These are phyloP conservation scores for Luzula sylvatica DNA, from an alignment of 176 grass and related monocot species.

Conservation along the genomic window DNA sequence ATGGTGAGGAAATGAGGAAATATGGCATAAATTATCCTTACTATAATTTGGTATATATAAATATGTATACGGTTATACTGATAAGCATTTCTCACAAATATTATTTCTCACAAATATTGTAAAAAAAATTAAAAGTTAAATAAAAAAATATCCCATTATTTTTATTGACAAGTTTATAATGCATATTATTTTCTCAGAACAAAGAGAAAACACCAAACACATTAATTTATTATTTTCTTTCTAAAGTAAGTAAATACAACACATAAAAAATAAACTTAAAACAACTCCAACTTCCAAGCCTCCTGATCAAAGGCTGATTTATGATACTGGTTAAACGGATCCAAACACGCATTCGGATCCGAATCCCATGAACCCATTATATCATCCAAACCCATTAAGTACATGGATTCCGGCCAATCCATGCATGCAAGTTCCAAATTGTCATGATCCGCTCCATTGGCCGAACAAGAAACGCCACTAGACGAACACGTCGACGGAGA, in stretches of 20 bases:
- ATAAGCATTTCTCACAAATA: no score
- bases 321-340: slow-evolving; percentile 45
- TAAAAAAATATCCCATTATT: no score
- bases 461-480: slow-evolving; percentile 10
- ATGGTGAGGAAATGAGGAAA: no score
- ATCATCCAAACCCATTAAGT: slow-evolving; percentile 46
- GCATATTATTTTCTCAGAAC: slow-evolving; percentile 7
- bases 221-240: slow-evolving; percentile 1
- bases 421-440: slow-evolving; percentile 36
- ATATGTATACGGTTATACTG: no score
- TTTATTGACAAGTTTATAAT: slow-evolving; percentile 9
- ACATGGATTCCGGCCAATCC: slow-evolving; percentile 80
- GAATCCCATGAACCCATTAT: slow-evolving; percentile 18
- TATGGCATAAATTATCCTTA: no score
- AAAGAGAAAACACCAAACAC: neutral
- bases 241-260: slow-evolving; percentile 13
- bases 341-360: slow-evolving; percentile 24
- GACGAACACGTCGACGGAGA: slow-evolving; percentile 14
- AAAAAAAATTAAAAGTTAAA: no score
- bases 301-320: slow-evolving; percentile 56
- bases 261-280: slow-evolving; percentile 21
- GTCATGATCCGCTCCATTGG: slow-evolving; percentile 20
- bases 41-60: no score
- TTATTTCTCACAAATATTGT: no score
- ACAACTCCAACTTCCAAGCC: slow-evolving; percentile 49